Evolutionary conservation across 257 asterid genomes (phyloP), one percentile per base, ranked within the genome.

Genomic region (Haberlea rhodopensis): DNA sequence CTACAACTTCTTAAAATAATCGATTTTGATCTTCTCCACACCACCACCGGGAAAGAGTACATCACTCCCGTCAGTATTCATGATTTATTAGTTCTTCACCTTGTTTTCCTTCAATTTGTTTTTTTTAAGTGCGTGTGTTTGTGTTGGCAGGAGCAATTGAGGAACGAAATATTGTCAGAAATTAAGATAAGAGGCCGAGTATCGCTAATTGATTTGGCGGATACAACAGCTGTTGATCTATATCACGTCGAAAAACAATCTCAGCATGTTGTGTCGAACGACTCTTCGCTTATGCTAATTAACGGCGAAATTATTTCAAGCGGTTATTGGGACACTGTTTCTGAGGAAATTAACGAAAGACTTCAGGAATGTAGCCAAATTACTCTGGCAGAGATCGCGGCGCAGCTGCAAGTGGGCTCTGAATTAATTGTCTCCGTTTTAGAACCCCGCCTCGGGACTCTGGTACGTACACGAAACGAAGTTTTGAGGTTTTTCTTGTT

Each of bases 301-400:
- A 94, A 94, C 73, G 97, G 99, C 21, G 99, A 90, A 76, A 87
- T 94, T 13, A 80, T 94, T 60, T 83, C 96, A 21, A 84, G 77
- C 71, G 77, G 79, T 4, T 94, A 89, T 63, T 90, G 99, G 97
- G 97, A 94, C 69, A 73, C 83, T 43, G 86, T 81, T 72, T 86
- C 89, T 16, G 99, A 94, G 72, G 99, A 94, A 72, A 94, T 94
- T 62, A 90, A 94, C 64, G 99, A 94, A 70, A 85, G 89, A 48
- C 95, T 94, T 48, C 96, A 94, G 81, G 99, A 90, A 64, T 90
- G 95, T 75, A 94, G 99, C 77, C 97, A 94, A 78, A 83, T 94
- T 78, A 83, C 95, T 49, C 67, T 94, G 76, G 96, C 99, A 34
- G 99, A 94, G 78, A 90, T 94, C 23, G 99, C 97, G 2, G 91